Evolutionary conservation across 805 yeast genomes (phyloP), one percentile per base, ranked within the genome.

Genomic region (Kuraishia piskuri): DNA sequence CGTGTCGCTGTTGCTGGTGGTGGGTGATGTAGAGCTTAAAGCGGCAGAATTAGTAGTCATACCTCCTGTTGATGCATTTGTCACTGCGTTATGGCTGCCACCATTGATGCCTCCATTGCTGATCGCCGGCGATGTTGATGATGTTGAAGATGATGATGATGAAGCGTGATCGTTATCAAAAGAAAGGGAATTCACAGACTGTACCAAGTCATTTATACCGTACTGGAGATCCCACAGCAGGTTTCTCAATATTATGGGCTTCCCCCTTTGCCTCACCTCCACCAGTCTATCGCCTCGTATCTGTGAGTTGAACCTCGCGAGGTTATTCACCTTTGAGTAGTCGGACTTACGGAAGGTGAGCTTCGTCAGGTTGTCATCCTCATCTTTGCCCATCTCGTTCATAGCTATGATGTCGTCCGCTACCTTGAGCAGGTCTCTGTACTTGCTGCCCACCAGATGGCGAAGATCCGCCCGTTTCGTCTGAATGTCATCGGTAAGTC

Each of bases 401-500:
- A 70, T 68, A 3, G 58, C 56, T 23, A 68, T 66, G 4, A 70
- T 68, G 54, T 70, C 67, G 58, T 70, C 73, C 1, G 73, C 73
- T 21, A 67, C 73, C 26, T 63, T 60, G 14, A 70, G 52, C 46
- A 70, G 59, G 51, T 70, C 73, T 50, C 73, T 57, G 50, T 70
- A 70, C 52, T 68, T 70, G 48, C 52, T 56, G 12, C 71, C 71
- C 31, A 70, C 73, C 26, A 69, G 52, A 10, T 59, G 48, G 24
- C 70, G 57, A 44, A 70, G 59, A 48, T 66, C 66, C 17, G 55
- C 51, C 47, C 59, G 60, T 48, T 63, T 64, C 3, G 22, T 25
- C 31, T 50, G 50, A 1, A 65, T 61, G 48, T 65, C 66, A 17
- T 52, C 54, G 2, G 53, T 50, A 19, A 68, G 53, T 44, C 56